Evolutionary conservation across 2,329 filamentous ascomycete genomes (phyloP).

Genomic region (Alternaria sp.): DNA sequence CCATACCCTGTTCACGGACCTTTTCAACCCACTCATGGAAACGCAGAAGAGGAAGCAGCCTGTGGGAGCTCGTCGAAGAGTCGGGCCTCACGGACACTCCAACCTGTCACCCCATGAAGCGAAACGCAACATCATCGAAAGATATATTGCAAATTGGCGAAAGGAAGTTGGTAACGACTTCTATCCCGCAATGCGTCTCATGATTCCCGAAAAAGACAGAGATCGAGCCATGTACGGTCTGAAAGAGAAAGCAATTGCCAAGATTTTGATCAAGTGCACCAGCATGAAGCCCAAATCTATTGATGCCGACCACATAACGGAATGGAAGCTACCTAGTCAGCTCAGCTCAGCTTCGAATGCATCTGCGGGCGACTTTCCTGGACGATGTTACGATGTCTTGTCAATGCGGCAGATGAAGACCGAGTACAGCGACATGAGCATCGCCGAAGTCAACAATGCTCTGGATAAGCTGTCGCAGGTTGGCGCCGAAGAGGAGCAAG

Average conservation of each 20-base stretch:
- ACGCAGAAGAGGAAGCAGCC: constrained; percentile 75
- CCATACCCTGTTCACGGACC: constrained; percentile 73
- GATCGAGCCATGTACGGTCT: constrained; percentile 92
- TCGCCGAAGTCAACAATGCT: constrained; percentile 87
- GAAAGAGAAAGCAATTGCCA: constrained; percentile 90
- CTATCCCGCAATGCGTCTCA: constrained; percentile 89
- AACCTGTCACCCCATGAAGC: constrained; percentile 76
- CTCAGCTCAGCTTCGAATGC: constrained; percentile 53
- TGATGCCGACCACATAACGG: constrained; percentile 81
- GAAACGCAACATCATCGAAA: constrained; percentile 79
- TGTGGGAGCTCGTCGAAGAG: constrained; percentile 62
- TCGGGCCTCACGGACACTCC: constrained; percentile 64
- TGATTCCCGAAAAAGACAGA: constrained; percentile 89
- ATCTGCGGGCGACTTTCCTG: constrained; percentile 86
- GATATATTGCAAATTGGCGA: constrained; percentile 87
- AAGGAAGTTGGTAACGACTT: constrained; percentile 89
- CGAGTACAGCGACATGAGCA: constrained; percentile 77
- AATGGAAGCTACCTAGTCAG: constrained; percentile 90
- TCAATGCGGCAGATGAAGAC: constrained; percentile 81
- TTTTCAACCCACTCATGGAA: constrained; percentile 83
- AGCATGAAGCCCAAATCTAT: constrained; percentile 91
- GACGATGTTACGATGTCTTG: constrained; percentile 84
- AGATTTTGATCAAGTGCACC: constrained; percentile 87
- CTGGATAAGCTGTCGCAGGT: constrained; percentile 79
- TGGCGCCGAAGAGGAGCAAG: constrained; percentile 81